Base-by-base conservation (phyloP, 2,329 filamentous ascomycete species). In the Bipolaris victoriae region DNA sequence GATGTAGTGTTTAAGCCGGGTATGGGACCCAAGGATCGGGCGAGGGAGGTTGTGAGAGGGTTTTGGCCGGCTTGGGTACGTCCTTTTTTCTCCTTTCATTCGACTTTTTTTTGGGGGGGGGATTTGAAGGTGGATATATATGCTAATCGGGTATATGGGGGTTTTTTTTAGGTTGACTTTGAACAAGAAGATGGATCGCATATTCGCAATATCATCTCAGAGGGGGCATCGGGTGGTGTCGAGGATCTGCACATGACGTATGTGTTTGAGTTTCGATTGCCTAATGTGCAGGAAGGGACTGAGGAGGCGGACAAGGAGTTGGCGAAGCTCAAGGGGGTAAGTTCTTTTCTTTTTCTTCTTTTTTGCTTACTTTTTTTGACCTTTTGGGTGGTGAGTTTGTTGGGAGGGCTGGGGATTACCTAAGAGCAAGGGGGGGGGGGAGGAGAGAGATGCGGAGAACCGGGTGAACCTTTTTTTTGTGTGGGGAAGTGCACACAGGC, bases 221-320 rank as follows among this genome's bases (percentile, higher is more conserved):
- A 77, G 50, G 79, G 77, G 1, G 63, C 75, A 5, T 67, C 63
- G 2, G 66, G 75, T 33, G 64, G 62, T 13, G 68, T 67, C 13
- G 58, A 64, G 7, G 77, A 79, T 47, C 63, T 79, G 49, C 63
- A 76, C 35, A 77, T 83, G 76, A 82, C 79, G 11, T 83, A 81
- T 58, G 76, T 74, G 20, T 82, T 82, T 65, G 77, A 81, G 57
- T 78, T 77, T 66, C 62, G 66, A 16, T 61, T 76, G 44, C 72
- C 74, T 1, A 57, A 77, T 41, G 58, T 80, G 3, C 47, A 72
- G 31, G 71, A 72, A 43, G 74, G 72, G 33, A 75, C 69, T 31
- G 69, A 72, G 13, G 76, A 77, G 68, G 63, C 65, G 13, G 66
- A 68, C 52, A 58, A 71, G 57, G 57, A 74, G 52, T 46, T 53